Evolutionary conservation across 371 early-diverging fungal genomes (phyloP).

Genomic region (Syncephalastrum racemosum): DNA sequence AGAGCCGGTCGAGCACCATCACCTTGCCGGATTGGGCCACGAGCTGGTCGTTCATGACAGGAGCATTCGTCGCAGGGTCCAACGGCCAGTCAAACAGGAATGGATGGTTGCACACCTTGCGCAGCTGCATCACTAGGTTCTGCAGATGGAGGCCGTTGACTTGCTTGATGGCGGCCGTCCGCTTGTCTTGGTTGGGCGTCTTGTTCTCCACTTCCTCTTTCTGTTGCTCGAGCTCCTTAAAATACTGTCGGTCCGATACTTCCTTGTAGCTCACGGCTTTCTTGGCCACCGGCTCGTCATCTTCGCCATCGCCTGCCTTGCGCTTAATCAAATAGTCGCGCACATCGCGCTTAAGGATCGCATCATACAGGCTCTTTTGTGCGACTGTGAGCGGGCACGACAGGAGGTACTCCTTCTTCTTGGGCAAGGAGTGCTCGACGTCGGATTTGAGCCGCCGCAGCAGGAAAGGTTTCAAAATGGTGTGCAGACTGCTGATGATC

Average conservation of each 20-base stretch:
- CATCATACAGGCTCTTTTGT: constrained; percentile 86
- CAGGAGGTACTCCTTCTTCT: constrained; percentile 88
- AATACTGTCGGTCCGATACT: constrained; percentile 39
- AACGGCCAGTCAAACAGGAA: constrained; percentile 84
- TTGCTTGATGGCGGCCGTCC: constrained; percentile 34
- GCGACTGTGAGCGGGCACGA: constrained; percentile 79
- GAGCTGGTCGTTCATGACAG: constrained; percentile 54
- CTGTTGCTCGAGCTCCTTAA: constrained; percentile 36
- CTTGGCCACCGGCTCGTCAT: constrained; percentile 30
- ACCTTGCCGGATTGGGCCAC: constrained; percentile 84
- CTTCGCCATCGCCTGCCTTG: constrained; percentile 30
- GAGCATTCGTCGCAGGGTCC: constrained; percentile 50
- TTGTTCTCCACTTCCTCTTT: constrained; percentile 33
- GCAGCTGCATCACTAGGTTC: constrained; percentile 90
- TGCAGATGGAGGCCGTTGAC: constrained; percentile 66
- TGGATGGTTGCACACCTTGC: constrained; percentile 96
- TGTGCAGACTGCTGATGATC: constrained; percentile 82
- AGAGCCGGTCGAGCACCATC: constrained; percentile 78
- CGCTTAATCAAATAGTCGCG: constrained; percentile 69
- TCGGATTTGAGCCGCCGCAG: constrained; percentile 96
- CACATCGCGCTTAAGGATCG: constrained; percentile 70
- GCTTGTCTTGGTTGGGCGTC: constrained; percentile 6
- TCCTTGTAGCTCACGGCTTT: constrained; percentile 42
- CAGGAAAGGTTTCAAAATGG: constrained; percentile 92
- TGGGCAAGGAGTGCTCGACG: constrained; percentile 86